phyloP scores from a whole-genome alignment of 2,329 filamentous ascomycete species.

The Colletotrichum filicis region DNA sequence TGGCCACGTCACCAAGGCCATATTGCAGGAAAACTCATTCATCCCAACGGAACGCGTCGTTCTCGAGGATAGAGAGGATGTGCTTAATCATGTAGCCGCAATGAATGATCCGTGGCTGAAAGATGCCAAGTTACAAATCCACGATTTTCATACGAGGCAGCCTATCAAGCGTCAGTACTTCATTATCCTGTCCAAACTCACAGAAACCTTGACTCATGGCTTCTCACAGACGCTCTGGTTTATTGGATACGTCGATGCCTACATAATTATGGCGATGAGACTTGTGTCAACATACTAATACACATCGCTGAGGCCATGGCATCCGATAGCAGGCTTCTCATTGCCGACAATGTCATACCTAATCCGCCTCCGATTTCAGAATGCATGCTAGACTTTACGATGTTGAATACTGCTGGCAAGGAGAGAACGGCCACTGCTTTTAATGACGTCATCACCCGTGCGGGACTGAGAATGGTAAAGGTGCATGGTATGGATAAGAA shows the following conservation, averaged over 20 bases:
- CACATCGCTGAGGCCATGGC: constrained; percentile 44
- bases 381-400: constrained; percentile 42
- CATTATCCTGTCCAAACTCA: neutral
- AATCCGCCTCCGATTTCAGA: constrained; percentile 39
- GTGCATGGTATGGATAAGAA: constrained; percentile 29
- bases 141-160: constrained; percentile 38
- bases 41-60: constrained; percentile 16
- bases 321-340: constrained; percentile 45
- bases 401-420: constrained; percentile 46
- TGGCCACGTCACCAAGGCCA: constrained; percentile 39
- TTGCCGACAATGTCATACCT: constrained; percentile 44
- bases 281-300: constrained; percentile 44
- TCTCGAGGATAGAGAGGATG: constrained; percentile 38
- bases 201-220: constrained; percentile 3
- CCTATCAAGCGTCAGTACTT: constrained; percentile 30
- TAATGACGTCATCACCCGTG: constrained; percentile 36
- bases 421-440: constrained; percentile 43
- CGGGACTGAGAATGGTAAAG: constrained; percentile 42
- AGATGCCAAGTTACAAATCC: neutral
- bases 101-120: constrained; percentile 5
- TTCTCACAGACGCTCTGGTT: constrained; percentile 44
- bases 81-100: constrained; percentile 18
- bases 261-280: constrained; percentile 49
- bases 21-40: constrained; percentile 25
- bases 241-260: constrained; percentile 50